These are phyloP conservation scores for Wickerhamiella pararugosa DNA, from an alignment of 1,139 yeast genomes.

Conservation along the genomic window DNA sequence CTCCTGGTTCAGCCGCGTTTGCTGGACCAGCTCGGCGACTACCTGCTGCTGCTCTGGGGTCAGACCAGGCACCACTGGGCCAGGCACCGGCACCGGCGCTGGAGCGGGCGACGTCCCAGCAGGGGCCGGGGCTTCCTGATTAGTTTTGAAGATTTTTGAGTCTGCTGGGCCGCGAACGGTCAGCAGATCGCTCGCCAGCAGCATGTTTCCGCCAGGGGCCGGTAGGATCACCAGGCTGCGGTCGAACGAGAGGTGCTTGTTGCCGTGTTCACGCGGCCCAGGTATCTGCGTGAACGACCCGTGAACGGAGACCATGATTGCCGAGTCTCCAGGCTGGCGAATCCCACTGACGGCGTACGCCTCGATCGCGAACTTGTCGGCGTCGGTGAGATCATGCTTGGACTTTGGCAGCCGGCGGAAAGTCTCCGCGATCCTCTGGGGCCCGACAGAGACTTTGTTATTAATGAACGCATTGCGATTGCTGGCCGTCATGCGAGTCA, in stretches of 20 bases:
- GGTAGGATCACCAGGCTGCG: slow-evolving; percentile 64
- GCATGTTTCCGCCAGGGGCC: slow-evolving; percentile 45
- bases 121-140: slow-evolving; percentile 10
- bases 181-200: slow-evolving; percentile 74
- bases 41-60: slow-evolving; percentile 41
- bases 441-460: slow-evolving; percentile 55
- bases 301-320: slow-evolving; percentile 63
- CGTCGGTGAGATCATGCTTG: slow-evolving; percentile 52
- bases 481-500: slow-evolving; percentile 39
- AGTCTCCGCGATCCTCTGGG: slow-evolving; percentile 42
- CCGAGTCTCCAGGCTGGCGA: slow-evolving; percentile 45
- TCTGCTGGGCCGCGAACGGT: slow-evolving; percentile 51
- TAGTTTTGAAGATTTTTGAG: slow-evolving; percentile 40
- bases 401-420: slow-evolving; percentile 63
- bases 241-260: slow-evolving; percentile 65
- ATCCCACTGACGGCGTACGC: slow-evolving; percentile 37
- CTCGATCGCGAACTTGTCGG: slow-evolving; percentile 62
- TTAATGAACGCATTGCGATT: background rate
- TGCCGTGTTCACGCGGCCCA: slow-evolving; percentile 17
- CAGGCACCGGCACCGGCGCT: background rate
- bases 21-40: slow-evolving; percentile 47
- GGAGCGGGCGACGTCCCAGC: slow-evolving; percentile 3
- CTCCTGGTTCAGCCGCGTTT: slow-evolving; percentile 63
- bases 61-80: slow-evolving; percentile 2
- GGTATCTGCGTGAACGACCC: slow-evolving; percentile 65